Evolutionary conservation across 169 alveolate genomes (phyloP).

Genomic region (Plasmodium inui): DNA sequence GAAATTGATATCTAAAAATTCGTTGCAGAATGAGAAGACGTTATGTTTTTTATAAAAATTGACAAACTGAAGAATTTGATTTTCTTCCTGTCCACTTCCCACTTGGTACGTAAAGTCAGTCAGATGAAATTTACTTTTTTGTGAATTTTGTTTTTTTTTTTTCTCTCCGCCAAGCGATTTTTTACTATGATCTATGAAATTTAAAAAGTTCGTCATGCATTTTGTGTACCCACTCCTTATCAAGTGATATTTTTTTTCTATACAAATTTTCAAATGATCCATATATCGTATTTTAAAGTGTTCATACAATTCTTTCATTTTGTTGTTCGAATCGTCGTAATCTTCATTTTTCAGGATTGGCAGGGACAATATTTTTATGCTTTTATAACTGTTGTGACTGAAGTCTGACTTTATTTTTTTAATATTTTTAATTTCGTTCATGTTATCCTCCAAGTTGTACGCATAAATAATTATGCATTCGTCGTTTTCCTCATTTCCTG

Average conservation of each 20-base stretch:
- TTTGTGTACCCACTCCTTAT: constrained; percentile 53
- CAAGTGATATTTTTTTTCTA: constrained; percentile 43
- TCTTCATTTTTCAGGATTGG: constrained; percentile 34
- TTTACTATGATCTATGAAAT: constrained; percentile 28
- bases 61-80: constrained; percentile 8
- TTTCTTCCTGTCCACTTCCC: neutral
- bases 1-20: constrained; percentile 37
- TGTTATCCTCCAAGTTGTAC: constrained; percentile 44
- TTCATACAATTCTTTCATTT: constrained; percentile 59
- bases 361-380: constrained; percentile 53
- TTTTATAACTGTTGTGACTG: constrained; percentile 57
- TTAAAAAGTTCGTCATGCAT: constrained; percentile 44
- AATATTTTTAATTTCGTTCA: constrained; percentile 64
- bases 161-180: constrained; percentile 17
- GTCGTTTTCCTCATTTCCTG: constrained; percentile 42
- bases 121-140: constrained; percentile 17
- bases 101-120: neutral
- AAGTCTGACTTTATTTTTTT: constrained; percentile 63
- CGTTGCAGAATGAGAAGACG: constrained; percentile 55
- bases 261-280: constrained; percentile 67
- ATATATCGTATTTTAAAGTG: constrained; percentile 48
- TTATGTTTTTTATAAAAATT: constrained; percentile 59
- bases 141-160: constrained; percentile 24
- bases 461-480: constrained; percentile 56
- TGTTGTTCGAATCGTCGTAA: constrained; percentile 20